Conservation (phyloP, 2,329 filamentous ascomycete genomes). For the Penicillium sp. region DNA sequence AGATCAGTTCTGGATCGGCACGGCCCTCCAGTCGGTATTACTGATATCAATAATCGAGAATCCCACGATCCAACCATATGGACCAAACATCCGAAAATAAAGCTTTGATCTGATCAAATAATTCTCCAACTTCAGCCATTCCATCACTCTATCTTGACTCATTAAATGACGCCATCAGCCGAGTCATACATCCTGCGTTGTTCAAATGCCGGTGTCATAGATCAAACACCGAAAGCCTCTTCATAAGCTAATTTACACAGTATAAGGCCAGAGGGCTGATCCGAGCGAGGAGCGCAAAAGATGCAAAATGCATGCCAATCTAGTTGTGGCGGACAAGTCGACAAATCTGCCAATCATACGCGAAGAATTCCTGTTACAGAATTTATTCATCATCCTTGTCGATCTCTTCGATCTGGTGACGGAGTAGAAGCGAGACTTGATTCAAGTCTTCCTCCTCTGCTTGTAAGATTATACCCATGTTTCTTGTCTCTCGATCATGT, state of each 20-base stretch:
- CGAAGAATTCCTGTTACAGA: background rate
- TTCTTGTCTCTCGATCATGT: background rate
- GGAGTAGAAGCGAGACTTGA: background rate
- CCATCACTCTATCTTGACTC: background rate
- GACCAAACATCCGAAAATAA: too few species aligned
- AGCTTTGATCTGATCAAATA: background rate
- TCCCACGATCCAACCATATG: background rate
- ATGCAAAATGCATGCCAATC: background rate
- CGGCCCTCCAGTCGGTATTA: background rate
- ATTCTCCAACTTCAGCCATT: too few species aligned
- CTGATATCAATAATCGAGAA: background rate
- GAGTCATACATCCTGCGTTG: too few species aligned
- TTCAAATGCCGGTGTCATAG: too few species aligned
- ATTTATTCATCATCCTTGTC: background rate
- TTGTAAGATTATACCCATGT: background rate
- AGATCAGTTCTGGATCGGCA: slow-evolving; percentile 15
- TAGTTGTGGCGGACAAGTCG: background rate
- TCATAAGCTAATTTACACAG: background rate
- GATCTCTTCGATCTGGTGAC: background rate
- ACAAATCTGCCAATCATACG: background rate
- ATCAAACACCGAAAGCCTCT: background rate
- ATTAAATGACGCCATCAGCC: too few species aligned
- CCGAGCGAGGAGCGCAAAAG: too few species aligned
- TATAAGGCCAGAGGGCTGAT: background rate
- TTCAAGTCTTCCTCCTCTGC: background rate